Conservation (phyloP, 2,329 filamentous ascomycete genomes). For the Fusarium sp. region DNA sequence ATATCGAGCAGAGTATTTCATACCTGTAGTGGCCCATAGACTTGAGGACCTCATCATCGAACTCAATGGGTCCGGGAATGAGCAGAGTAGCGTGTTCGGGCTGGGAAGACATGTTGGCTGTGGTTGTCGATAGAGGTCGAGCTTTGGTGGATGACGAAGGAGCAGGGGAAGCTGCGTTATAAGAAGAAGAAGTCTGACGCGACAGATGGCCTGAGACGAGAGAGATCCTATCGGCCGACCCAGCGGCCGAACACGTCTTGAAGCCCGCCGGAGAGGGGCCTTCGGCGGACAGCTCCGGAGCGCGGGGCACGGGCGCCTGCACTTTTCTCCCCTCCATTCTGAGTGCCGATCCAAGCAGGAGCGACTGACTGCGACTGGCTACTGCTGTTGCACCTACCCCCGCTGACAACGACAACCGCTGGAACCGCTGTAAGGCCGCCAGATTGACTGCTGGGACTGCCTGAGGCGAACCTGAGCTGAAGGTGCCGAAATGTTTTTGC, state of each 20-base stretch:
- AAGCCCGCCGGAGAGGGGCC: constrained; percentile 47
- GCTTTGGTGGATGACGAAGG: constrained; percentile 28
- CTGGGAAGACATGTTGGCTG: constrained; percentile 69
- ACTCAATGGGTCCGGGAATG: constrained; percentile 97
- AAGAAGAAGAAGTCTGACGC: constrained; percentile 31
- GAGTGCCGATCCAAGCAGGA: constrained; percentile 46
- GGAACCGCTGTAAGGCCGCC: constrained; percentile 39
- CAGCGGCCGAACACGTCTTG: constrained; percentile 41
- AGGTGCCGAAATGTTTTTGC: constrained; percentile 20
- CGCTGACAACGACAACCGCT: constrained; percentile 27
- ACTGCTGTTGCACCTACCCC: constrained; percentile 28
- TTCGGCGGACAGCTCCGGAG: constrained; percentile 44
- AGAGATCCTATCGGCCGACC: constrained; percentile 47
- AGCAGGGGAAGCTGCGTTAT: constrained; percentile 31
- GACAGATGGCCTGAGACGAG: constrained; percentile 46
- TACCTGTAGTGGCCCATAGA: constrained; percentile 94
- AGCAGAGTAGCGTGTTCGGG: constrained; percentile 78
- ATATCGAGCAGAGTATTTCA: neutral
- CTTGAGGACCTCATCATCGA: constrained; percentile 94
- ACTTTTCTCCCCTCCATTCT: constrained; percentile 41
- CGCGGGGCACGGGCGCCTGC: constrained; percentile 48
- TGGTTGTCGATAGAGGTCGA: constrained; percentile 42
- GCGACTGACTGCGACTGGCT: constrained; percentile 28
- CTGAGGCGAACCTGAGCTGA: constrained; percentile 2
- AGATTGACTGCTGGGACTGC: constrained; percentile 28